These are phyloP conservation scores for Globisporangium lucens DNA, from an alignment of 352 stramenopile genomes.

Conservation along the genomic window DNA sequence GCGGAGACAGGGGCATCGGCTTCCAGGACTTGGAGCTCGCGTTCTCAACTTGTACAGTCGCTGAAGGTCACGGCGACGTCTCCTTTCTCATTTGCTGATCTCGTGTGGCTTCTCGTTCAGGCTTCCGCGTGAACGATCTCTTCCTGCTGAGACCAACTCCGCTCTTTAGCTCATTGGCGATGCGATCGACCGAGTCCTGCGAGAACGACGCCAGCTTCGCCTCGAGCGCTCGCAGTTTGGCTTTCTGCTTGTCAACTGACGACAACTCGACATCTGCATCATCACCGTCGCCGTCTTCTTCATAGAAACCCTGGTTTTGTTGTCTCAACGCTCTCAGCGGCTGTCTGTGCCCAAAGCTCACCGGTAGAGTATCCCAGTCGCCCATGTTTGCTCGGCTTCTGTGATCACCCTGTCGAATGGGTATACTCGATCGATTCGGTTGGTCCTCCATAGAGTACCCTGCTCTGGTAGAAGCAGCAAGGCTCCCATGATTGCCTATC, in stretches of 20 bases:
- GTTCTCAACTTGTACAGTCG: neutral
- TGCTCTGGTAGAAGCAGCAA: neutral
- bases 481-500: neutral
- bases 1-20: slow-evolving; percentile 41
- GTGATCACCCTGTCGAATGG: neutral
- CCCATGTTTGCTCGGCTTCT: neutral
- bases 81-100: neutral
- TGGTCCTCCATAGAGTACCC: neutral
- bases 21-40: slow-evolving; percentile 16
- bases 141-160: neutral
- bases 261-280: slow-evolving; percentile 23
- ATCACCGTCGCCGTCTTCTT: neutral
- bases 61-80: neutral
- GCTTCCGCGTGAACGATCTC: neutral
- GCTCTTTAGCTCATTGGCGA: slow-evolving; percentile 23
- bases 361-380: neutral
- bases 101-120: neutral
- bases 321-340: neutral
- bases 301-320: neutral
- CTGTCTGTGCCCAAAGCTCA: neutral
- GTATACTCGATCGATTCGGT: neutral
- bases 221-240: slow-evolving; percentile 54
- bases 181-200: slow-evolving; percentile 41
- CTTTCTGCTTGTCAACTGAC: slow-evolving; percentile 44
- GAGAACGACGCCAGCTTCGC: slow-evolving; percentile 53